Evolutionary conservation across 2,329 filamentous ascomycete species (phyloP), one percentile per base, ranked within the genome.

Genomic region (Claviceps maximensis): DNA sequence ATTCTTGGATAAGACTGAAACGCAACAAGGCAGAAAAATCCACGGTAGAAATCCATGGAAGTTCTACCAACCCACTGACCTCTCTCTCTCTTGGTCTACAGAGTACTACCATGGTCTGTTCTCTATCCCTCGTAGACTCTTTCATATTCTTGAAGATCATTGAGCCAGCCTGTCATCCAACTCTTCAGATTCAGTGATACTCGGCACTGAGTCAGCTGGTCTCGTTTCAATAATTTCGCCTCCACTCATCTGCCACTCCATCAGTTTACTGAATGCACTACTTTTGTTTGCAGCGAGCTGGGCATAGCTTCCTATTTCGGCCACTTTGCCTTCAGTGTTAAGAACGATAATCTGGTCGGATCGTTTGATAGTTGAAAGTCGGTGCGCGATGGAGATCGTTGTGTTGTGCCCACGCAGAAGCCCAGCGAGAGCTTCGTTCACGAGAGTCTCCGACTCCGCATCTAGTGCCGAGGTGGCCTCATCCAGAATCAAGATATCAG

Each of bases 181-280:
- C 60, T 75, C 74, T 62, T 80, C 77, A 4, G 62, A 67, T 62
- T 80, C 76, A 0, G 73, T 74, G 44, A 79, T 71, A 54, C 72
- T 67, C 4, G 67, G 66, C 10, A 64, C 65, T 3, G 60, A 59
- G n/a, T 62, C 65, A 23, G 58, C 62, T 48, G 56, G 63, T 21
- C 58, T 64, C 36, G 72, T 70, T 4, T 75, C 66, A 0, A 74
- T 67, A 9, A 74, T 63, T 53, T 95, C 89, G 9, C 86, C 86
- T 13, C 90, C 91, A 61, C 79, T 93, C 81, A 97, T 87, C 71
- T 98, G 93, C 90, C 90, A 97, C 69, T 97, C 91, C 93, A 98
- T 98, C 51, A 98, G 75, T 70, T 86, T 93, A 61, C 84, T 91
- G 65, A 98, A 98, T 2, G 90, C 89, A 51, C 91, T 94, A 10